Conservation (phyloP, 768 basidiomycete genomes). For the Calocybe gangraenosa region DNA sequence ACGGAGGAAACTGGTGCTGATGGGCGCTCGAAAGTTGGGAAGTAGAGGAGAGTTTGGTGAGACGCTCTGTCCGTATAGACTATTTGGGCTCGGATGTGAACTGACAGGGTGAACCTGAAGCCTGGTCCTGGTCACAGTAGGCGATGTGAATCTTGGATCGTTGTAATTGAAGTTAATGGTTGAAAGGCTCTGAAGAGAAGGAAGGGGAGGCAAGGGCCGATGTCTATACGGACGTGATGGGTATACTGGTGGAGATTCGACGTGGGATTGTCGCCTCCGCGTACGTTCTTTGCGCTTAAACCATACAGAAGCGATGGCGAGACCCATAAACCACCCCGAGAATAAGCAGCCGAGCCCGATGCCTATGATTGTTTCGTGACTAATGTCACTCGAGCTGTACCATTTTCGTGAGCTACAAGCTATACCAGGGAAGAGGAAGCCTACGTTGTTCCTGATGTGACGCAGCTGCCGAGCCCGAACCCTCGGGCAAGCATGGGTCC, state of each 20-base stretch:
- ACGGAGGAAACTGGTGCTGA: too few species aligned
- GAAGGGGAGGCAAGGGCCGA: slow-evolving; percentile 1
- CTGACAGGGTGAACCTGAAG: too few species aligned
- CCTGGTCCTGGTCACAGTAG: too few species aligned
- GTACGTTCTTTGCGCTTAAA: background rate
- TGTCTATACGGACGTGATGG: background rate
- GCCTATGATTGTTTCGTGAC: background rate
- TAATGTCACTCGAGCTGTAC: background rate
- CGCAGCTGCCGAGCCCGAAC: slow-evolving; percentile 31
- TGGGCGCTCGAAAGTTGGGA: too few species aligned
- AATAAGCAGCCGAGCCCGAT: background rate
- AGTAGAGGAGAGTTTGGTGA: too few species aligned
- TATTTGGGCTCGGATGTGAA: too few species aligned
- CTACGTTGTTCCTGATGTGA: slow-evolving; percentile 34
- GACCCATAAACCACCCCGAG: background rate
- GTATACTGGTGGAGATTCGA: background rate
- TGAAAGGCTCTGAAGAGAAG: background rate
- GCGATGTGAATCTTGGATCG: too few species aligned
- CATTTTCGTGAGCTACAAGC: background rate
- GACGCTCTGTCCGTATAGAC: too few species aligned
- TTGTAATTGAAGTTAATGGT: background rate
- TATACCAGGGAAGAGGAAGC: slow-evolving; percentile 3
- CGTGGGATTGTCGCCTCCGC: background rate
- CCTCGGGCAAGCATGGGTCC: slow-evolving; percentile 47
- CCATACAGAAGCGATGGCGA: background rate